Base-by-base conservation (phyloP, 192 early-diverging fungal species). In the Chytriomyces sp. region DNA sequence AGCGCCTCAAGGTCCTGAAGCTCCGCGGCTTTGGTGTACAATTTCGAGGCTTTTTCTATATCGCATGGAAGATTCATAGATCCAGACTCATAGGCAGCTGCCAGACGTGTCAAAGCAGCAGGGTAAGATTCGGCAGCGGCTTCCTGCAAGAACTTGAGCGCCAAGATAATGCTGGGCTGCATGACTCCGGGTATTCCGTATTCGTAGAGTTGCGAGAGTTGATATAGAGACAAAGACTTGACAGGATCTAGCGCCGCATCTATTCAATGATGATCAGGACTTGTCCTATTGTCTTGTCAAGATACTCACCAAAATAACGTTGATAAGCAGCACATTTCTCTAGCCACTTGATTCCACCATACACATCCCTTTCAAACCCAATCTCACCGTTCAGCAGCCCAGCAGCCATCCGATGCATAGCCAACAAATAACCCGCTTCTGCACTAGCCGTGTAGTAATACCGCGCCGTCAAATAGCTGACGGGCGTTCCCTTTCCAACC, bases 21-120 rank as follows among this genome's bases (percentile, higher is more conserved):
- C 37, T 91, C 88, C 5, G 93, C 90, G 4, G 94, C 95, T 53
- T 82, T 75, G 59, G 82, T 80, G 79, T 95, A 98, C 78, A 92
- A 30, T 89, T 91, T 25, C 70, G 75, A 17, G 61, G 69, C 71
- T 71, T 70, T 52, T 38, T 34, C 56, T 82, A 90, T 25, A 59
- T 86, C 84, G 39, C 85, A 79, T 0, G 83, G 82, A 14, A 85
- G 68, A 14, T 81, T 17, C 79, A 60, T n/a, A 25, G 44, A 30
- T 39, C 91, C 94, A 73, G 86, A 88, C 81, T 98, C 94, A 74
- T 91, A 90, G 61, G 89, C 80, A 37, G 82, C 72, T 5, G 91
- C 95, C 39, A 97, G 84, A 25, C 89, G 84, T 72, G 89, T 89
- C 61, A 91, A 84, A 19, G 90, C 87, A 3, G 87, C 86, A 8